Percentiles rank a stretch among this genome's conserved stretches.
Conservation (phyloP, 768 basidiomycete species). For the Tricholoma furcatifolium region DNA sequence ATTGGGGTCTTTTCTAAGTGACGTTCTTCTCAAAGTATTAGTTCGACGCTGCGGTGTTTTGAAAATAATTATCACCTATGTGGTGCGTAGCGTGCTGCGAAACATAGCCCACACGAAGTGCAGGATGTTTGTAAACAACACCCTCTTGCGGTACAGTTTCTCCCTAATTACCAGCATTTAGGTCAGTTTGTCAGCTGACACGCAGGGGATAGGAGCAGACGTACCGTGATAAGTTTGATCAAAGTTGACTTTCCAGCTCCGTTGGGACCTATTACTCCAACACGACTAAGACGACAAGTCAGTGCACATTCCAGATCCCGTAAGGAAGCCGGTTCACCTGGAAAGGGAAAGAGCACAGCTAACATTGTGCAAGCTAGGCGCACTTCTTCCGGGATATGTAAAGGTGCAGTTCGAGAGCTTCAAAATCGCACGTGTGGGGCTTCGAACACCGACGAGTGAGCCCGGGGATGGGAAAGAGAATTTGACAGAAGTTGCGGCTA, state of each 20-base stretch:
- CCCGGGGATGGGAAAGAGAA: constrained; percentile 96
- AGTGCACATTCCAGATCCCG: constrained; percentile 13
- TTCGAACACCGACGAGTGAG: constrained; percentile 94
- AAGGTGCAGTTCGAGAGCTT: constrained; percentile 91
- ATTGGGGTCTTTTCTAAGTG: constrained; percentile 97
- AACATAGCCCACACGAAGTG: constrained; percentile 93
- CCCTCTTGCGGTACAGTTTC: constrained; percentile 92
- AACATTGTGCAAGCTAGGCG: constrained; percentile 82
- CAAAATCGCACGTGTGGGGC: constrained; percentile 92
- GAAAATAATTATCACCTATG: constrained; percentile 49
- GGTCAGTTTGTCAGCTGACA: constrained; percentile 7
- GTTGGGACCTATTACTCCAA: constrained; percentile 90
- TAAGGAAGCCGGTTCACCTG: constrained; percentile 47
- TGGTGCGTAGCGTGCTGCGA: constrained; percentile 99
- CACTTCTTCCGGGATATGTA: constrained; percentile 83
- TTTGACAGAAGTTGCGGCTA: constrained; percentile 90
- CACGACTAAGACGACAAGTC: constrained; percentile 57
- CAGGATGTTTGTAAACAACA: constrained; percentile 90
- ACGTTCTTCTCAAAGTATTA: constrained; percentile 51
- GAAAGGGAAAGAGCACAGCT: constrained; percentile 94
- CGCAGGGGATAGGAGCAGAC: constrained; percentile 19
- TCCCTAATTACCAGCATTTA: constrained; percentile 46
- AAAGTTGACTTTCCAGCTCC: constrained; percentile 96
- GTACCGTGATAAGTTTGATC: constrained; percentile 87
- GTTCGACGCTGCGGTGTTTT: neutral